These are phyloP conservation scores for Bremia lactucae DNA, from an alignment of 352 stramenopile species.

Conservation along the genomic window DNA sequence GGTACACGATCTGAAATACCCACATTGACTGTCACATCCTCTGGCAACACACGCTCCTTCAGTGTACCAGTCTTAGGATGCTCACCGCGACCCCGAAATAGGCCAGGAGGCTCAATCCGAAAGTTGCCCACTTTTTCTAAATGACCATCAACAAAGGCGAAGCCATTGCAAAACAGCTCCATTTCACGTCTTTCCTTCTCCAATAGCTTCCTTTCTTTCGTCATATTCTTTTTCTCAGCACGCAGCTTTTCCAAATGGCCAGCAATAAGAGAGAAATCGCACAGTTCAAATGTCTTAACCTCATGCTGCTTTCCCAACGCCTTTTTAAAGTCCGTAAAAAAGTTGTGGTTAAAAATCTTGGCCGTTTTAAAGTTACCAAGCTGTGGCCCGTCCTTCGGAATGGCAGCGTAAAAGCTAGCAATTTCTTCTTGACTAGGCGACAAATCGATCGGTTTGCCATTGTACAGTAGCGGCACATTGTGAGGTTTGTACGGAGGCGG, in stretches of 20 bases:
- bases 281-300: slow-evolving; percentile 94
- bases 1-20: slow-evolving; percentile 87
- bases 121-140: slow-evolving; percentile 97
- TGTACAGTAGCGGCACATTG: slow-evolving; percentile 91
- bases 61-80: slow-evolving; percentile 99
- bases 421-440: slow-evolving; percentile 92
- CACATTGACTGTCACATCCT: slow-evolving; percentile 97
- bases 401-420: slow-evolving; percentile 91
- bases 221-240: slow-evolving; percentile 92
- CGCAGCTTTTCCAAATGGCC: slow-evolving; percentile 87
- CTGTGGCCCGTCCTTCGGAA: slow-evolving; percentile 96
- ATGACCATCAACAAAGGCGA: slow-evolving; percentile 95
- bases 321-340: slow-evolving; percentile 91
- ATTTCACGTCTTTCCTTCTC: slow-evolving; percentile 88
- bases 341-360: slow-evolving; percentile 99
- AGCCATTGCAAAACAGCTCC: slow-evolving; percentile 91
- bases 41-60: slow-evolving; percentile 93
- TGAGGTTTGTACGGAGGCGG: slow-evolving; percentile 93
- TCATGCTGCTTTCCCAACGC: slow-evolving; percentile 89
- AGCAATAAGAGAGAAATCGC: slow-evolving; percentile 94
- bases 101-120: slow-evolving; percentile 93
- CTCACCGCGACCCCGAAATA: slow-evolving; percentile 97
- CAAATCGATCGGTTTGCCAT: slow-evolving; percentile 88
- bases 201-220: slow-evolving; percentile 88
- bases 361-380: slow-evolving; percentile 93